Conservation (phyloP, 768 basidiomycete species). For the Chalciporus piperatus region DNA sequence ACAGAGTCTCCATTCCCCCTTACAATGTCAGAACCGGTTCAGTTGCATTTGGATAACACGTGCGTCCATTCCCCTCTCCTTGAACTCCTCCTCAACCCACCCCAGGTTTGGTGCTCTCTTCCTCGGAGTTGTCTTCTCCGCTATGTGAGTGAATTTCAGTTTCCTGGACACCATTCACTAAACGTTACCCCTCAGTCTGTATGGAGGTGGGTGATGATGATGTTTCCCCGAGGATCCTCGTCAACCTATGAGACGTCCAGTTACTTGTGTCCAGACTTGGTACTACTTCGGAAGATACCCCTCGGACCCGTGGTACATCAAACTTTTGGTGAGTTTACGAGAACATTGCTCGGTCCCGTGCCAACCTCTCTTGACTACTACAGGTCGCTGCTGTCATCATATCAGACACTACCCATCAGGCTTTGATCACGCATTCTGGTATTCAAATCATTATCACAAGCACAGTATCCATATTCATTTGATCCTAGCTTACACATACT, state of each 20-base stretch:
- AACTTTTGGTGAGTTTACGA: constrained; percentile 38
- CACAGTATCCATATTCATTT: neutral
- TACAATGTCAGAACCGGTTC: constrained; percentile 4
- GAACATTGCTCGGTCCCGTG: neutral
- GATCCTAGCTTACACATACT: constrained; percentile 45
- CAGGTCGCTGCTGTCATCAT: constrained; percentile 50
- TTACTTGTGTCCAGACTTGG: constrained; percentile 54
- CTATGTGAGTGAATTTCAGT: constrained; percentile 37
- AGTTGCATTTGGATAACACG: constrained; percentile 31
- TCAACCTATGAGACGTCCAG: constrained; percentile 29
- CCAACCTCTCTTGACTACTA: neutral
- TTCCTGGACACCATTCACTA: neutral
- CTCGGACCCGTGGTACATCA: constrained; percentile 47
- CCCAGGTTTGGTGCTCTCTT: constrained; percentile 48
- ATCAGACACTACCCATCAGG: constrained; percentile 54
- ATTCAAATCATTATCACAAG: constrained; percentile 2
- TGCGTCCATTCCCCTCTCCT: constrained; percentile 16
- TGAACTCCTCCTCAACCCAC: neutral
- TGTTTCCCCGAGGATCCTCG: neutral
- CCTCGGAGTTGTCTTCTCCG: constrained; percentile 48
- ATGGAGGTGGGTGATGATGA: constrained; percentile 41
- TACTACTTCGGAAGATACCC: constrained; percentile 52
- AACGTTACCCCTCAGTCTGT: constrained; percentile 34
- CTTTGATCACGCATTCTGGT: constrained; percentile 51
- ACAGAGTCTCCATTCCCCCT: neutral